Base-by-base conservation (phyloP, 2,329 filamentous ascomycete species). In the Ceratocystis eucalypticola region DNA sequence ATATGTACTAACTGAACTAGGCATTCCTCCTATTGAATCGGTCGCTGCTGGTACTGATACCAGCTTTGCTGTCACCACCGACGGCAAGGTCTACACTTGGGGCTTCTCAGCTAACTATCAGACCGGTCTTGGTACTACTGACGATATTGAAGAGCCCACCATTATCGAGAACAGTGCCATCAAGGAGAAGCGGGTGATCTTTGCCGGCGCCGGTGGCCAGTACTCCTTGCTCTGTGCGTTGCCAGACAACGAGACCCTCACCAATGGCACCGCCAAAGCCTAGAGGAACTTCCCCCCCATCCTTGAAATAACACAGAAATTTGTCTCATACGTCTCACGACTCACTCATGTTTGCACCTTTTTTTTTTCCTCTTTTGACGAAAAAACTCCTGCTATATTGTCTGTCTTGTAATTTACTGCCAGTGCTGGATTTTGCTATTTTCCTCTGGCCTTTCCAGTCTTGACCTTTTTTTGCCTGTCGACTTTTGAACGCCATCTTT, bases 161-260 rank as follows among this genome's bases (percentile, higher is more conserved):
- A 53, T 67, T 44, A 67, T 70, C 8, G 88, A 95, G 72, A 96
- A 96, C 77, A 88, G 86, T 12, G 91, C 91, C 53, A 83, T 94
- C 33, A 82, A 85, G 37, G 89, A 84, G 53, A 86, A 88, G 76
- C 85, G 86, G 74, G 80, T 96, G 55, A 80, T 85, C 44, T 90
- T 82, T 76, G 89, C 88, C n/a, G 89, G 89, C 55, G 88, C 88
- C n/a, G 92, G 93, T 70, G 91, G 91, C 4, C 92, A 96, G 73
- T 96, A 85, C 74, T 88, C 86, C 1, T 76, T 89, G 28, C 71
- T 89, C n/a, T 79, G 80, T 8, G 80, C 81, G 65, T 73, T 73
- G 68, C 71, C 76, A 28, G 69, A 61, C 0, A 71, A 71, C 62
- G 33, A 33, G 4, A 69, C 70, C 22, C 46, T 61, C 66, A 69